Evolutionary conservation across 768 basidiomycete species (phyloP).

Genomic region (Leccinum boreale): DNA sequence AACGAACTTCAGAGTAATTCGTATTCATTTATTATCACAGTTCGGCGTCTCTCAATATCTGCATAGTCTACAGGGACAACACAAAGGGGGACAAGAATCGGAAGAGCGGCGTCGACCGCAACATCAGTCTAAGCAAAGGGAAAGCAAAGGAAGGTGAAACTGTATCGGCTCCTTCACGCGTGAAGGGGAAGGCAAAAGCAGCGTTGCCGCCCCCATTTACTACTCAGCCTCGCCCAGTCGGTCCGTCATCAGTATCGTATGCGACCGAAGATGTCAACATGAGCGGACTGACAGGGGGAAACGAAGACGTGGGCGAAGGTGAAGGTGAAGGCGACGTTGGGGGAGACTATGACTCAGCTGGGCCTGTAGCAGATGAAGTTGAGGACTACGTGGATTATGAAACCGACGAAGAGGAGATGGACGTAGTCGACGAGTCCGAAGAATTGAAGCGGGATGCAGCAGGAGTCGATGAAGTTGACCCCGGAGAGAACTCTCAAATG

Average conservation of each 20-base stretch:
- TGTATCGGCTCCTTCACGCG: slow-evolving; percentile 25
- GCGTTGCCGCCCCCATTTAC: slow-evolving; percentile 27
- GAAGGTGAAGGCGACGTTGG: slow-evolving; percentile 37
- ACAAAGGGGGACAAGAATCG: slow-evolving; percentile 58
- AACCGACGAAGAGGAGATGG: slow-evolving; percentile 42
- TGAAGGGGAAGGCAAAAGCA: slow-evolving; percentile 32
- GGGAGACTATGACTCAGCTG: slow-evolving; percentile 23
- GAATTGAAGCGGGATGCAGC: slow-evolving; percentile 38
- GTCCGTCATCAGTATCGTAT: slow-evolving; percentile 28
- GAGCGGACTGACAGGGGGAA: slow-evolving; percentile 22
- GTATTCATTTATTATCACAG: not conserved
- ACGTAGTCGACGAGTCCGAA: slow-evolving; percentile 45
- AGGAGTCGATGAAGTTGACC: slow-evolving; percentile 33
- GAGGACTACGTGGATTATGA: slow-evolving; percentile 28
- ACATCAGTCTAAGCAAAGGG: slow-evolving; percentile 25
- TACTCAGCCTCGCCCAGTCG: slow-evolving; percentile 26
- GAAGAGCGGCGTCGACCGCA: slow-evolving; percentile 25
- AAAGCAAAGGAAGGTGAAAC: slow-evolving; percentile 33
- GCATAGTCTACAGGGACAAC: slow-evolving; percentile 60
- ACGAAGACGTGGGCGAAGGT: slow-evolving; percentile 33
- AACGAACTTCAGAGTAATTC: slow-evolving; percentile 58
- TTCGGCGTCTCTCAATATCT: not conserved
- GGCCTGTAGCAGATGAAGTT: slow-evolving; percentile 20
- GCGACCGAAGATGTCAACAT: slow-evolving; percentile 25
- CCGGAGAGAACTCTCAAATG: slow-evolving; percentile 10